Conservation (phyloP, 768 basidiomycete species). For the Hygrocybe punicea region DNA sequence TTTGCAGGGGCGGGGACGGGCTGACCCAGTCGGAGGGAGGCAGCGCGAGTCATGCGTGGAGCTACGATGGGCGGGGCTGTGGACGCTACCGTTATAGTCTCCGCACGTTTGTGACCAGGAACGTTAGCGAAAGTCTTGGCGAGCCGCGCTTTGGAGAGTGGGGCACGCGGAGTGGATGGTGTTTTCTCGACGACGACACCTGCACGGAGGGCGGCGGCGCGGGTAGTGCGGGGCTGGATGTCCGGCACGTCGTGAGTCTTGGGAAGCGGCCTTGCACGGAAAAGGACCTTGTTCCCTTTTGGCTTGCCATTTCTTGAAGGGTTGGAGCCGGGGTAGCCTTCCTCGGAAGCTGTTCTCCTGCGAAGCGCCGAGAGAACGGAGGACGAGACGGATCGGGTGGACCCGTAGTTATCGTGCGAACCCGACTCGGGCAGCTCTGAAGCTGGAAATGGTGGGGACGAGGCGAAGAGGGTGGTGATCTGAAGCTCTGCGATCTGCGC, state of each 20-base stretch:
- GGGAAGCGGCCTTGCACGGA: slow-evolving; percentile 69
- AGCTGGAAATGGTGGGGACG: slow-evolving; percentile 76
- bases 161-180: slow-evolving; percentile 44
- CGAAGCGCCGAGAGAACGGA: slow-evolving; percentile 46
- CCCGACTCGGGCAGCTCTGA: slow-evolving; percentile 51
- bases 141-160: slow-evolving; percentile 58
- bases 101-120: slow-evolving; percentile 75
- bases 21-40: slow-evolving; percentile 60
- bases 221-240: slow-evolving; percentile 74
- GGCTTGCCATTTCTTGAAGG: slow-evolving; percentile 39
- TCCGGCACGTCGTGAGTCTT: slow-evolving; percentile 57
- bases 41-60: slow-evolving; percentile 74
- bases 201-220: slow-evolving; percentile 69
- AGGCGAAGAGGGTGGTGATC: slow-evolving; percentile 73
- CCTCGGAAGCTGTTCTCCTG: slow-evolving; percentile 33
- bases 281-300: slow-evolving; percentile 44
- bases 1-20: slow-evolving; percentile 41
- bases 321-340: slow-evolving; percentile 46
- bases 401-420: slow-evolving; percentile 29
- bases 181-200: slow-evolving; percentile 50
- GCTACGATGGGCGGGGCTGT: slow-evolving; percentile 68
- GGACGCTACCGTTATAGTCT: slow-evolving; percentile 67
- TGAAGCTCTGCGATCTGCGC: slow-evolving; percentile 69
- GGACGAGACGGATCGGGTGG: slow-evolving; percentile 46
- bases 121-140: slow-evolving; percentile 70